These are phyloP conservation scores for barrel medic (Medicago truncatula) DNA, from an alignment of 306 rosid genomes.

Conservation along the genomic window MtrunA17r5.0-ANR NC_053048.1:4417501-4418000, in stretches of 20 bases:
- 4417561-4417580: conserved; percentile 7
- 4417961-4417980: background rate
- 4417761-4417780: conserved; percentile 48
- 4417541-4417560: background rate
- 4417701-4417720: conserved; percentile 49
- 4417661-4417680: background rate
- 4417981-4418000: too few relatives aligned
- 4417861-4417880: conserved; percentile 34
- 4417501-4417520: conserved; percentile 4
- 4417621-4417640: conserved; percentile 43
- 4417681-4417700: conserved; percentile 52
- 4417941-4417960: background rate
- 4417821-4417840: conserved; percentile 41
- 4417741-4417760: conserved; percentile 49
- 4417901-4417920: conserved; percentile 19
- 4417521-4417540: background rate
- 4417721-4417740: conserved; percentile 12
- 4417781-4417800: conserved; percentile 48
- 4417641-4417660: conserved; percentile 48
- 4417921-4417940: conserved; percentile 7
- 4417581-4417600: conserved; percentile 35
- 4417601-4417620: conserved; percentile 33
- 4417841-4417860: background rate
- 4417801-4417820: conserved; percentile 42
- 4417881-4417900: conserved; percentile 39